Evolutionary conservation across 495 filamentous ascomycete species (phyloP).

Genomic region (Neurospora cerealis): DNA sequence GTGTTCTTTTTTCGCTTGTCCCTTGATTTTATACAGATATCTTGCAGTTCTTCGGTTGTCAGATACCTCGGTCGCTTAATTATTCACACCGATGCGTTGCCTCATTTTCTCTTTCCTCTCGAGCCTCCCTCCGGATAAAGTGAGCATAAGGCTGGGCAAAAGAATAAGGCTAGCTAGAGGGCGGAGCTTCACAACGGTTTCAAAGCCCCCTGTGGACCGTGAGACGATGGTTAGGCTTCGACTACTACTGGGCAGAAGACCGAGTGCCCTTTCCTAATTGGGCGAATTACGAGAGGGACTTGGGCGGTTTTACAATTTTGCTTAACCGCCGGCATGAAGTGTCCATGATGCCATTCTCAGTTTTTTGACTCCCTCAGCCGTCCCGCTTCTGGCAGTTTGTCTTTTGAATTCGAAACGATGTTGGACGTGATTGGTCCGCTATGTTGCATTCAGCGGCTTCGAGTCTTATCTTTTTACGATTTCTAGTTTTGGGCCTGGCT

Average conservation of each 20-base stretch:
- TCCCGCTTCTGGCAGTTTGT: no score
- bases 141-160: neutral
- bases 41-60: neutral
- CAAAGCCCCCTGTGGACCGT: neutral
- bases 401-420: neutral
- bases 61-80: neutral
- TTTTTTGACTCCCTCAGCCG: no score
- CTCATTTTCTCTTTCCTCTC: no score
- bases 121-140: neutral
- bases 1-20: neutral
- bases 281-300: neutral
- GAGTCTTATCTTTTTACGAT: no score
- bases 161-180: neutral
- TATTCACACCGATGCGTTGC: neutral
- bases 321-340: neutral
- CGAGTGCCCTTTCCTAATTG: neutral
- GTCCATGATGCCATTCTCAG: neutral
- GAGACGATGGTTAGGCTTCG: neutral
- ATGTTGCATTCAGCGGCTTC: neutral
- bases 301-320: neutral
- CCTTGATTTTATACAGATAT: neutral
- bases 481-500: neutral
- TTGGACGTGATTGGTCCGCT: neutral
- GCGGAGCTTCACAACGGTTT: neutral
- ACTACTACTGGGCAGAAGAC: neutral